Evolutionary conservation across 2,329 filamentous ascomycete genomes (phyloP), one percentile per base, ranked within the genome.

Genomic region (Paecilomyces sp.): DNA sequence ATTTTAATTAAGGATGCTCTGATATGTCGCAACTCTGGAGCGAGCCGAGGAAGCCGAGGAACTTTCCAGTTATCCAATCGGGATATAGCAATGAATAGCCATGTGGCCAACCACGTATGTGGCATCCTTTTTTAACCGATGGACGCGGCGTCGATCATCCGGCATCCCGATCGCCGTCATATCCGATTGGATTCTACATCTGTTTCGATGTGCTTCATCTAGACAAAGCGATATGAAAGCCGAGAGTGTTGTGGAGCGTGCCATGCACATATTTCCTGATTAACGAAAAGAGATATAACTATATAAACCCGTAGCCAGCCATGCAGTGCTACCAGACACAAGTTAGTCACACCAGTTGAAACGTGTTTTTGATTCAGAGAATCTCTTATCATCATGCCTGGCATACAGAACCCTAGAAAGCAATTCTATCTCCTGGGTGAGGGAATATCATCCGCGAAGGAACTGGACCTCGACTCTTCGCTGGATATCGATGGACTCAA

Each of bases 401-500:
- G 41, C n/a, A 15, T 47, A 18, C 41, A 47, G 15, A 8, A 18
- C n/a, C 41, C 41, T 8, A 9, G n/a, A 6, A 47, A 47, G 41
- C 41, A 47, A 47, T 47, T 47, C 41, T 47, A 47, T 15, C 41
- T 47, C 41, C 41, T 47, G 2, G 41, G 41, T 6, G 41, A 47
- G 41, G 41, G 18, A 18, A 18, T 47, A 15, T 47, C 41, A 22
- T 47, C 41, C 5, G n/a, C 41, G 7, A 47, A 47, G 7, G 41
- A 47, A 9, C 7, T 47, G 7, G 62, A 66, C 13, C 22, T 72
- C 7, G 67, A 69, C 6, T 51, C 64, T 13, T 62, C 62, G 3
- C 53, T 62, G 18, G 61, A 63, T 33, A 52, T 66, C 50, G 62
- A 68, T 51, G 63, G 57, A 0, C 57, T 71, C 15, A 62, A 64